Percentiles rank a stretch among this genome's conserved stretches.
These are phyloP conservation scores for Talaromyces piceae DNA, from an alignment of 2,329 filamentous ascomycete species.

Conservation along the genomic window DNA sequence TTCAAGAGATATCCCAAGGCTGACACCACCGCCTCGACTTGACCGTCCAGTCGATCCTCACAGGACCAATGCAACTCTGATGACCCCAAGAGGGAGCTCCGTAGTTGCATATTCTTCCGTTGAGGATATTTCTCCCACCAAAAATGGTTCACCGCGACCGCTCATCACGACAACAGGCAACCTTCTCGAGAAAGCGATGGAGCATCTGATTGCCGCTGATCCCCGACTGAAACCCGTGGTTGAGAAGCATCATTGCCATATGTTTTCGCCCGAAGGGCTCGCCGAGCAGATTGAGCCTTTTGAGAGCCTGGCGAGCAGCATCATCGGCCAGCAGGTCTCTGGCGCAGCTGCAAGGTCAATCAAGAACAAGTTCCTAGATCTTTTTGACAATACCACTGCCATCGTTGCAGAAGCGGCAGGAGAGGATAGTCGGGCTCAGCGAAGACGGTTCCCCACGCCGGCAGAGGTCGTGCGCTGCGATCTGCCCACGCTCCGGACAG, in stretches of 20 bases:
- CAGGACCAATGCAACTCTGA: constrained; percentile 42
- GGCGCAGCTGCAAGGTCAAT: constrained; percentile 86
- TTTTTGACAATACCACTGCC: constrained; percentile 50
- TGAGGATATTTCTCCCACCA: constrained; percentile 32
- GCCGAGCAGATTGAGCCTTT: constrained; percentile 84
- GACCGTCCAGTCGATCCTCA: constrained; percentile 42
- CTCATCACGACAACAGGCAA: constrained; percentile 59
- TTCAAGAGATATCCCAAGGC: constrained; percentile 29
- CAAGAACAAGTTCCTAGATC: constrained; percentile 69
- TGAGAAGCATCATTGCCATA: constrained; percentile 63
- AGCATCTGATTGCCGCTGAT: constrained; percentile 67
- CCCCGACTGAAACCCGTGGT: constrained; percentile 64
- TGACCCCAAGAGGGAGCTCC: constrained; percentile 40
- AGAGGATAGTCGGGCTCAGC: neutral
- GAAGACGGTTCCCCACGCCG: constrained; percentile 62
- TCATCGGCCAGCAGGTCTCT: constrained; percentile 94
- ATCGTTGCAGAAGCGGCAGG: no score
- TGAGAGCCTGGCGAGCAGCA: constrained; percentile 70
- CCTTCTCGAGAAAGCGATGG: constrained; percentile 66
- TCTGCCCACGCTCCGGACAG: constrained; percentile 65
- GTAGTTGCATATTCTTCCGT: constrained; percentile 41
- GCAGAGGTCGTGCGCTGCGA: constrained; percentile 59
- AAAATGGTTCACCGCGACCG: constrained; percentile 34
- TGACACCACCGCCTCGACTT: constrained; percentile 35
- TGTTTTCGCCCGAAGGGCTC: constrained; percentile 78